A percentile compares a stretch with the other conserved stretches of the same genome.
phyloP scores from a whole-genome alignment of 306 rosid species.

The Cyamopsis tetragonoloba region DNA sequence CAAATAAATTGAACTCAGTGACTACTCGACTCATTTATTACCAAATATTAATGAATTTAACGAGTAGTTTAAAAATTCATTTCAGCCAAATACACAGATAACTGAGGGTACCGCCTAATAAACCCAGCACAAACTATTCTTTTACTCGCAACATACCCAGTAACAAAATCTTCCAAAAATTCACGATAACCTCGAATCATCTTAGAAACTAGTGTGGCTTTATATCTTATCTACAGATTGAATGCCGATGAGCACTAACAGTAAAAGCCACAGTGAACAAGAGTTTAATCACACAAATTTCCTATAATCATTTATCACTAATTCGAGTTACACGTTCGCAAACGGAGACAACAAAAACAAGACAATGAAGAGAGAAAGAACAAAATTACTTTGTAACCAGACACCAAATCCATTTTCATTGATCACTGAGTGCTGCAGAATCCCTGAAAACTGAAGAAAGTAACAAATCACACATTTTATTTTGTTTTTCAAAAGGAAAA shows the following conservation, averaged over 20 bases:
- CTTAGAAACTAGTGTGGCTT: neutral
- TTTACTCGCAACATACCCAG: neutral
- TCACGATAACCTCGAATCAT: neutral
- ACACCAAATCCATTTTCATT: constrained; percentile 62
- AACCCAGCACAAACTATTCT: neutral
- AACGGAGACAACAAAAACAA: neutral
- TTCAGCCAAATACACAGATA: neutral
- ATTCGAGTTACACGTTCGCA: neutral
- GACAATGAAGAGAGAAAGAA: neutral
- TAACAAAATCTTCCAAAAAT: neutral
- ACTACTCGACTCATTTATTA: neutral
- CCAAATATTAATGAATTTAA: neutral
- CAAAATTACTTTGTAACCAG: constrained; percentile 61
- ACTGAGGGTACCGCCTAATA: neutral
- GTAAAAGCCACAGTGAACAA: neutral
- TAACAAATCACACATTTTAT: no score
- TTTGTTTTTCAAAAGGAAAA: no score
- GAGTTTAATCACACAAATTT: neutral
- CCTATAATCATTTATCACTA: neutral
- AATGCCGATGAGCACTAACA: neutral
- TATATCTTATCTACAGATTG: neutral
- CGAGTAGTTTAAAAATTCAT: neutral
- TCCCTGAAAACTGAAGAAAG: constrained; percentile 11
- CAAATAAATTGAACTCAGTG: neutral
- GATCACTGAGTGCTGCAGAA: neutral